Evolutionary conservation across 768 basidiomycete species (phyloP), one percentile per base, ranked within the genome.

Genomic region (Suillus hirtellus): DNA sequence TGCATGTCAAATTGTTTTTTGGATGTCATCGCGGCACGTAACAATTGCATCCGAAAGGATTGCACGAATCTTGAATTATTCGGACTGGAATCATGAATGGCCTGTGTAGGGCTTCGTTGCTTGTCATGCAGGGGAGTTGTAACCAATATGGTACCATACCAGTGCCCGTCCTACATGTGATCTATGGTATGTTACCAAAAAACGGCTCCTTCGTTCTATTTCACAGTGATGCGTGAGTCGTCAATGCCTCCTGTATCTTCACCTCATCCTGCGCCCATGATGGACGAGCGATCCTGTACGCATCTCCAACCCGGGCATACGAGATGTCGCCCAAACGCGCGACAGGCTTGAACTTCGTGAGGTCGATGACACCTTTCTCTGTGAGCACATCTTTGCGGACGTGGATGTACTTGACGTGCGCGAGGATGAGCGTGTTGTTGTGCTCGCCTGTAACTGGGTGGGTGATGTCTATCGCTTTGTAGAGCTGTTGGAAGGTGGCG

Each of bases 381-480:
- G 35, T 35, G 2, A 35, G 35, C 35, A 35, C 35, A 2, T 35
- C 35, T 35, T 35, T 35, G 55, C 81, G 78, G 9, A 82, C 75
- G 62, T 82, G 81, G 44, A 82, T 75, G 38, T 68, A 69, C 65
- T 76, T 79, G 35, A 82, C 73, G 49, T 66, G 74, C 2, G 77
- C 81, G 27, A 81, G 70, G 4, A 79, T 65, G 37, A 81, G 68
- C 17, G 75, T 77, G 7, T 68, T 72, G 38, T 69, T 73, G 24
- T 63, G 60, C 12, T 37, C 59, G 3, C 71, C 72, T 3, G 72
- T 69, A 11, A 60, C 55, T 9, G 78, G 76, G 35, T 78, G 69
- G 21, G 64, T 59, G 67, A 81, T 75, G 31, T 78, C 75, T 31
- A 73, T 63, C 0, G 69, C 64, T 53, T 81, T 81, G 64, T 70